Evolutionary conservation across 106 monocot species (phyloP).

Genomic region (Dendrobium chrysotoxum): DNA sequence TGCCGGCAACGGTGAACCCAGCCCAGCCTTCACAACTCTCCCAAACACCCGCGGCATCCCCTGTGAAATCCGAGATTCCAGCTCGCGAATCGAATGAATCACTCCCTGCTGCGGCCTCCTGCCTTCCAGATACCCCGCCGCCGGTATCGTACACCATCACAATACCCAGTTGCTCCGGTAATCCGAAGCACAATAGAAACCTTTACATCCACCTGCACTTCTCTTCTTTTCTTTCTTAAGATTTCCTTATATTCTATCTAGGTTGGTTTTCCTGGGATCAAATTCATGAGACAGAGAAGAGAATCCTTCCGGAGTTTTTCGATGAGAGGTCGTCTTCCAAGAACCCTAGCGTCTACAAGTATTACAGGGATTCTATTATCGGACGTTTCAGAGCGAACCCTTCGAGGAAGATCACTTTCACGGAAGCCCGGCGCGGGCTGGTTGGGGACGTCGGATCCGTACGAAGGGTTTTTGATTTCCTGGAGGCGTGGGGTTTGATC

Average conservation of each 20-base stretch:
- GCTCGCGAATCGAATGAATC: conserved; percentile 8
- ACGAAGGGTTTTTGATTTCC: conserved; percentile 78
- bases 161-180: conserved; percentile 74
- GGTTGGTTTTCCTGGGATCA: conserved; percentile 75
- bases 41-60: conserved; percentile 4
- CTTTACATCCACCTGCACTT: neutral
- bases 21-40: conserved; percentile 1
- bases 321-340: conserved; percentile 49
- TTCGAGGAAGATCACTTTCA: conserved; percentile 59
- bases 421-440: conserved; percentile 56
- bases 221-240: neutral
- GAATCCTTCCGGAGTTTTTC: conserved; percentile 80
- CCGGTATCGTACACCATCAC: conserved; percentile 32
- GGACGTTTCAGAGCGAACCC: conserved; percentile 46
- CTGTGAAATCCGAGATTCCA: conserved; percentile 29
- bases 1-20: neutral
- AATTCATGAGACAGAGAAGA: conserved; percentile 70
- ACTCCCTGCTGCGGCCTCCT: conserved; percentile 7
- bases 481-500: conserved; percentile 90
- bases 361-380: conserved; percentile 60
- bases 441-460: conserved; percentile 69
- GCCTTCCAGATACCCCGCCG: conserved; percentile 4
- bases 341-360: conserved; percentile 66
- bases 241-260: conserved; percentile 13
- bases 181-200: neutral